phyloP scores from a whole-genome alignment of 305 asterid genomes.

The Fraxinus latifolia region DNA sequence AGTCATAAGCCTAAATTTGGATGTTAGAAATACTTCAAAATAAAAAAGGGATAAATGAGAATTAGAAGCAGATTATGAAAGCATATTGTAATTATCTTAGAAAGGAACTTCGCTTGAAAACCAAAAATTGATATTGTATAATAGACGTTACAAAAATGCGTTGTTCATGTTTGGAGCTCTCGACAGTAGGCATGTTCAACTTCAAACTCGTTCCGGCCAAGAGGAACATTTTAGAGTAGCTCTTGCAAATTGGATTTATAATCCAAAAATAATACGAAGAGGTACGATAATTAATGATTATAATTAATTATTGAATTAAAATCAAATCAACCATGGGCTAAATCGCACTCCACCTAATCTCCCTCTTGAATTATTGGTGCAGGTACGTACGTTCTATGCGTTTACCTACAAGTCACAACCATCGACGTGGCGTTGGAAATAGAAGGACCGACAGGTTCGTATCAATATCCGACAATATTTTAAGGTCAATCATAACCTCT shows the following conservation, averaged over 20 bases:
- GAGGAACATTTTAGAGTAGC: not conserved
- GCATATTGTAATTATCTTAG: no score
- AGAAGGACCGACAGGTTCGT: slow-evolving; percentile 2
- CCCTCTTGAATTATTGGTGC: slow-evolving; percentile 28
- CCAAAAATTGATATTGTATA: no score
- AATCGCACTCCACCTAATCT: not conserved
- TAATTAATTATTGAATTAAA: no score
- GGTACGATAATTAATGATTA: no score
- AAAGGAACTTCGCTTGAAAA: not conserved
- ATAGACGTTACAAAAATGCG: no score
- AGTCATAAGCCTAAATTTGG: not conserved
- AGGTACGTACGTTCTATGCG: not conserved
- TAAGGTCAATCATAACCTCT: slow-evolving; percentile 24
- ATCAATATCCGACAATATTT: slow-evolving; percentile 41
- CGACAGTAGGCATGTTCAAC: no score
- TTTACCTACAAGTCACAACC: not conserved
- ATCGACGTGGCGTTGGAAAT: slow-evolving; percentile 27
- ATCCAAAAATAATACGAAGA: not conserved
- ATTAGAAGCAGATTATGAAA: not conserved
- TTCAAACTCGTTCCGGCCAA: not conserved
- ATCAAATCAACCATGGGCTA: no score
- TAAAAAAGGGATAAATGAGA: no score
- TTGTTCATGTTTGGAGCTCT: not conserved
- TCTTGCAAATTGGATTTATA: not conserved
- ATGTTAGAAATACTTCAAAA: not conserved